Evolutionary conservation across 257 asterid species (phyloP), one percentile per base, ranked within the genome.

Genomic region (Lycium ferocissimum): DNA sequence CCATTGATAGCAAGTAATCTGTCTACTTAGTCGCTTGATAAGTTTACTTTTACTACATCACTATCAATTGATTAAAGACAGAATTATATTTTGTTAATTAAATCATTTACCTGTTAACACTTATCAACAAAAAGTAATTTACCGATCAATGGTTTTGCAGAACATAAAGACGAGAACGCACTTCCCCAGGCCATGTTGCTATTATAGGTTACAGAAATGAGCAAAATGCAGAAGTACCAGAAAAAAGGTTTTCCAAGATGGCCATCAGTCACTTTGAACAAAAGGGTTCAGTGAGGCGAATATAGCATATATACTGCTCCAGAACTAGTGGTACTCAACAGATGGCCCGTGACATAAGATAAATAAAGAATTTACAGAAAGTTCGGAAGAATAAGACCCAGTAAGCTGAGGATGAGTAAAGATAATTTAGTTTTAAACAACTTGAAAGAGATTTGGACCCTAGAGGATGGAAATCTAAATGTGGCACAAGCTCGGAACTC

Each of bases 1-100:
- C n/a, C 78, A 81, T 81, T 63, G 56, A 3, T 54, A 33, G 49
- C 62, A 73, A 59, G 51, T 38, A 72, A 56, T 73, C 51, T 71
- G 80, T 80, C 15, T 9, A 10, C 73, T 67, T 83, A 8, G 76
- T 43, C 62, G 12, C 65, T 71, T 49, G 63, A 78, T 65, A 83
- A n/a, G 43, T 69, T 67, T 62, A 79, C 67, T 51, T 75, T 49
- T 22, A 75, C 81, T 26, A 13, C 80, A 45, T 73, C 81, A 47
- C 13, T 26, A 22, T 47, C 10, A 26, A 49, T 15, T 75, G 38
- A 75, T 75, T 49, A 49, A 49, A 49, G 62, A 49, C 62, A 61
- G 22, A 14, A 49, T 49, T 9, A 11, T 49, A 22, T 22, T 47
- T 73, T 26, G 22, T 49, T 49, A 49, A 75, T 13, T 14, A 49